Evolutionary conservation across 1,284 basidiomycete genomes (phyloP).

Genomic region (Trichosporon ovoides): DNA sequence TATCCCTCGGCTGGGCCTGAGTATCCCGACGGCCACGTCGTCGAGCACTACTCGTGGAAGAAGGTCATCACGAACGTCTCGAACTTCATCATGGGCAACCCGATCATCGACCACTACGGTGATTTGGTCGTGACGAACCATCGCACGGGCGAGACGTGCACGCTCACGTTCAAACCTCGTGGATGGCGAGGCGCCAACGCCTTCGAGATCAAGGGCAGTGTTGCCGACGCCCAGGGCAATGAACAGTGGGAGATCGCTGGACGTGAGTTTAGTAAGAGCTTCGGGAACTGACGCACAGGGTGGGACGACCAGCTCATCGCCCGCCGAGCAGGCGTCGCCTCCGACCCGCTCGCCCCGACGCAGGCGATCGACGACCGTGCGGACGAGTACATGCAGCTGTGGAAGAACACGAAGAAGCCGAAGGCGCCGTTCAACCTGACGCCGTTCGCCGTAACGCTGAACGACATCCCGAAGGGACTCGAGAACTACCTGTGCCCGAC

Average conservation of each 20-base stretch:
- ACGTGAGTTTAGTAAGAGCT: constrained; percentile 36
- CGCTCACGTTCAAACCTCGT: constrained; percentile 90
- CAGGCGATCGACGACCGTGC: constrained; percentile 35
- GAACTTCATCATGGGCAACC: constrained; percentile 87
- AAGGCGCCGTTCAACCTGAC: constrained; percentile 87
- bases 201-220: constrained; percentile 83
- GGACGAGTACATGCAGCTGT: constrained; percentile 55
- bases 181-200: constrained; percentile 91
- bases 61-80: constrained; percentile 92
- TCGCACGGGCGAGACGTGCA: constrained; percentile 81
- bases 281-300: constrained; percentile 43
- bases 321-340: constrained; percentile 62
- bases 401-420: constrained; percentile 87
- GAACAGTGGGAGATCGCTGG: constrained; percentile 87
- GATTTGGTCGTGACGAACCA: constrained; percentile 90
- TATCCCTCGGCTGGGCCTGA: constrained; percentile 46
- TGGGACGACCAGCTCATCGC: constrained; percentile 96
- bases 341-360: constrained; percentile 58
- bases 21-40: constrained; percentile 37
- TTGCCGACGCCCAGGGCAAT: constrained; percentile 63
- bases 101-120: constrained; percentile 95
- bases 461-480: constrained; percentile 54
- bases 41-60: constrained; percentile 50
- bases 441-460: constrained; percentile 83
- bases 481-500: constrained; percentile 76